Evolutionary conservation across 2,329 filamentous ascomycete genomes (phyloP), one percentile per base, ranked within the genome.

Genomic region (Blastomyces gilchristii): DNA sequence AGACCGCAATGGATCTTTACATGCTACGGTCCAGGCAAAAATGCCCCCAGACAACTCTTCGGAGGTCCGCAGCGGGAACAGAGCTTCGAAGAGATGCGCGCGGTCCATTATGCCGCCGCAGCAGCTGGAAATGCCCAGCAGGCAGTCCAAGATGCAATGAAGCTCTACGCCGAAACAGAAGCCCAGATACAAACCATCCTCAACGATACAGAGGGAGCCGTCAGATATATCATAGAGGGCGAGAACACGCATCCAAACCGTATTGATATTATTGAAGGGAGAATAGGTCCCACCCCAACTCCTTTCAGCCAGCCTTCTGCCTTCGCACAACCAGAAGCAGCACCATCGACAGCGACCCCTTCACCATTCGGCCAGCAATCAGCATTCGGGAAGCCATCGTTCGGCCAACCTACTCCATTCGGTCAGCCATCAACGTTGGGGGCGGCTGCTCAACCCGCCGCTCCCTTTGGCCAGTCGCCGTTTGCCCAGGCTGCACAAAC

Each of bases 1-100:
- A 82, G 83, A 9, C 93, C 93, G 22, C 78, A 84, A 80, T 97
- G 92, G 89, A 87, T 94, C 4, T 82, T 97, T 31, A 96, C 92
- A 0, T 83, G 88, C 28, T 97, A 96, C 74, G 90, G 87, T 0
- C 91, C 92, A 0, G 88, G 88, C 3, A 82, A 80, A 69, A 84
- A 91, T 68, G 85, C 88, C 1, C 92, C 92, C 0, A 85, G 85
- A 22, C 91, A 96, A 75, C 81, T 97, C 0, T 92, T 96, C 70
- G 91, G 91, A 61, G 91, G 91, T 1, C 82, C 81, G 54, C 81
- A 84, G 6, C 83, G 91, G 22, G 93, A 97, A 74, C 88, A 91
- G 73, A 96, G 91, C 70, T 88, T 89, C 50, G 93, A 97, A 74
- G 93, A 97, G 75, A 83, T 96, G 72, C 84, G 91, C 59, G 72